Conservation (phyloP, 352 stramenopile genomes). For the Phytophthora melonis region DNA sequence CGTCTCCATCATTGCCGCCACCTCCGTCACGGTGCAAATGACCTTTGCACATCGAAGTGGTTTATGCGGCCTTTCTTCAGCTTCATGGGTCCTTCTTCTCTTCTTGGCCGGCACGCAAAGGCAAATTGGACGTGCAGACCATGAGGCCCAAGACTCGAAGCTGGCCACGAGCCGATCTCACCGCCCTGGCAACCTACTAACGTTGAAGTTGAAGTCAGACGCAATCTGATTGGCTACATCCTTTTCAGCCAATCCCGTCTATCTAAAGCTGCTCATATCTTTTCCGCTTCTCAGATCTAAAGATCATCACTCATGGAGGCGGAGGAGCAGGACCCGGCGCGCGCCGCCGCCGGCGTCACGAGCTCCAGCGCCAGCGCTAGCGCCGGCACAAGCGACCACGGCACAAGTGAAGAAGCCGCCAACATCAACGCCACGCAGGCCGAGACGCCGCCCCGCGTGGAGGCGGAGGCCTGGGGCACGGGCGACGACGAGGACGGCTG, state of each 20-base stretch:
- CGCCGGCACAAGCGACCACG: background rate
- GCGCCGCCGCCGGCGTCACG: conserved; percentile 1
- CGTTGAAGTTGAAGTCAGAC: background rate
- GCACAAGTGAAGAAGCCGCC: background rate
- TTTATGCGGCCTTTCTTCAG: too few species aligned
- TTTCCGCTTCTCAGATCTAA: conserved; percentile 17
- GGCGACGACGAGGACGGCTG: conserved; percentile 73
- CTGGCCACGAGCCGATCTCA: too few species aligned
- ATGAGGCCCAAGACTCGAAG: too few species aligned
- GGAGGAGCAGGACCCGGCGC: conserved; percentile 11
- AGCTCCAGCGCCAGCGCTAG: conserved; percentile 14
- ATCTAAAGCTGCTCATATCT: background rate
- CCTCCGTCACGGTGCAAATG: too few species aligned
- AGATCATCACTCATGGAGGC: conserved; percentile 23
- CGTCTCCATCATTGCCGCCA: too few species aligned
- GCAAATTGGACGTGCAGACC: too few species aligned
- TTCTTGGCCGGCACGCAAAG: too few species aligned
- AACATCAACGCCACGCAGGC: conserved; percentile 3
- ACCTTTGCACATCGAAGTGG: too few species aligned
- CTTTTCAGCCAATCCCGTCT: conserved; percentile 24
- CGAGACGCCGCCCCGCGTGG: conserved; percentile 1
- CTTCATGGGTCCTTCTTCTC: too few species aligned
- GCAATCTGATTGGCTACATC: background rate
- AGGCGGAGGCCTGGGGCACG: conserved; percentile 28
- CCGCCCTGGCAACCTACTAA: too few species aligned